Base-by-base conservation (phyloP, 768 basidiomycete genomes). In the Pleurotus salmoneostramineus region DNA sequence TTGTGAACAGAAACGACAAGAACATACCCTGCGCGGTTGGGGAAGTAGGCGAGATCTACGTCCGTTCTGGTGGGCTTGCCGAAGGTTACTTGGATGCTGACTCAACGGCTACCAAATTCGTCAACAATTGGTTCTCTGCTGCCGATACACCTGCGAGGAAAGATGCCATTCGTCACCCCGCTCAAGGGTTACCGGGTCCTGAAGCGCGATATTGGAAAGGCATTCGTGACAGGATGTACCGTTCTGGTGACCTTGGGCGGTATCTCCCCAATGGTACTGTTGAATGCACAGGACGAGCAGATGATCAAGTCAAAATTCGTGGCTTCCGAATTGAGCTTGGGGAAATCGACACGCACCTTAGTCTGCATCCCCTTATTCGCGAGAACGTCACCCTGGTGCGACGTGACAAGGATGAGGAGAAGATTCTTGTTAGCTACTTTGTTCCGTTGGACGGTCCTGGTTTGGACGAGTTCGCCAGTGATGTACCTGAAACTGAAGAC, bases 241-340 rank as follows among this genome's bases (percentile, higher is more conserved):
- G 94, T 62, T 94, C 94, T 32, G 97, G 97, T 17, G 97, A 99
- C 72, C 81, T 99, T 3, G 97, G 97, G 2, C 86, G 97, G 4
- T 99, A 99, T 71, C 77, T 89, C 34, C 92, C 97, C 1, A 83
- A 90, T 69, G 97, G 97, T 4, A 85, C 83, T 34, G 97, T 99
- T 8, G 97, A 99, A 71, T 98, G 97, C 69, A 95, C 92, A 0
- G 97, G 97, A 15, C 85, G 97, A 17, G 95, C 96, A 1, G 97
- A 99, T 68, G 96, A 98, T 68, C 97, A 99, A 68, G 93, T 99
- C 75, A 98, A 99, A 76, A 98, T 99, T 71, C 91, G 97, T 56
- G 97, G 97, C 1, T 99, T 99, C 86, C 82, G 97, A 27, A 98
- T 99, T 66, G 97, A 99, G 70, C 82, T 98, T 5, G 95, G 95